A percentile compares a stretch with the other conserved stretches of the same genome.
Conservation (phyloP, 805 yeast species). For the Sugiyamaella marilandica region DNA sequence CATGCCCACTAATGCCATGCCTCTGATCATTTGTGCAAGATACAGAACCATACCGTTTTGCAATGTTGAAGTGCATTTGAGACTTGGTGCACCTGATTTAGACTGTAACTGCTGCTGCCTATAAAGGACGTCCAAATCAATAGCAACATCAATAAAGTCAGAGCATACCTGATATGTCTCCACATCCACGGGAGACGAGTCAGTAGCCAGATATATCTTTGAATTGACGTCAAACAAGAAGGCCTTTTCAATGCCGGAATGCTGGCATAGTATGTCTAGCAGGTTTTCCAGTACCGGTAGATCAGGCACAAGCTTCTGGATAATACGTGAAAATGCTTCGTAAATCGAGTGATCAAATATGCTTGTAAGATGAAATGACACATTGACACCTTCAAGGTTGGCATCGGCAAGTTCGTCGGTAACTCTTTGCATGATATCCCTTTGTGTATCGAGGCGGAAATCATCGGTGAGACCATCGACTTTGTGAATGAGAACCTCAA, state of each 20-base stretch:
- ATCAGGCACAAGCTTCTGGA: slow-evolving; percentile 86
- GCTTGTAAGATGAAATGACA: slow-evolving; percentile 85
- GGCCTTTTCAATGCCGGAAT: slow-evolving; percentile 87
- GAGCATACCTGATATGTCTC: slow-evolving; percentile 96
- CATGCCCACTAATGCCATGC: slow-evolving; percentile 84
- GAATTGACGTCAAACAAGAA: slow-evolving; percentile 88
- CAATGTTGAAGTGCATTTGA: slow-evolving; percentile 67
- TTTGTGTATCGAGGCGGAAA: slow-evolving; percentile 86
- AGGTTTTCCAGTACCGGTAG: slow-evolving; percentile 82
- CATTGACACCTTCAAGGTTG: slow-evolving; percentile 87
- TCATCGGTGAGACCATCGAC: slow-evolving; percentile 95
- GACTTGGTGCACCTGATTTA: slow-evolving; percentile 7
- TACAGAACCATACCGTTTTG: slow-evolving; percentile 82
- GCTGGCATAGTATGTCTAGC: slow-evolving; percentile 82
- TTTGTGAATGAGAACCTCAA: slow-evolving; percentile 91
- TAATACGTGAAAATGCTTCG: slow-evolving; percentile 90
- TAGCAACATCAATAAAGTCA: slow-evolving; percentile 91
- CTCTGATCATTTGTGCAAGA: slow-evolving; percentile 87
- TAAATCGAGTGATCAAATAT: slow-evolving; percentile 94
- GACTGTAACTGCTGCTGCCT: slow-evolving; percentile 5
- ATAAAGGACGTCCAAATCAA: slow-evolving; percentile 61
- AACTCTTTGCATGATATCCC: slow-evolving; percentile 94
- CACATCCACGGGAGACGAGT: slow-evolving; percentile 90
- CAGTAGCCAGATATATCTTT: slow-evolving; percentile 93
- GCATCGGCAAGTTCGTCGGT: slow-evolving; percentile 88